Percentiles rank a stretch among this genome's conserved stretches.
These are phyloP conservation scores for Tubosaeta sp. DNA, from an alignment of 768 basidiomycete species.

Conservation along the genomic window DNA sequence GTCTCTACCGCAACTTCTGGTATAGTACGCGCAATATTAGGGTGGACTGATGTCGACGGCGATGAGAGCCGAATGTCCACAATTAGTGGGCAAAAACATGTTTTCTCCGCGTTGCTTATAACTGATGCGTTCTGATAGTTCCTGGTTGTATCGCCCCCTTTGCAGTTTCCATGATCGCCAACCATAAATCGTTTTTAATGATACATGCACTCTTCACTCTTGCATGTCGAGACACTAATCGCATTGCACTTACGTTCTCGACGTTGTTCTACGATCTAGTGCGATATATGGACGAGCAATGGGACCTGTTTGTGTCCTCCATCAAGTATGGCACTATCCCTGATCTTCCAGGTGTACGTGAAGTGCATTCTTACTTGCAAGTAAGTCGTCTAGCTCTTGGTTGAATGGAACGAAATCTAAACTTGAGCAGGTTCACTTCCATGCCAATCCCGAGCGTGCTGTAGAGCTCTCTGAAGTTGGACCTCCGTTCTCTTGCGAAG, in stretches of 20 bases:
- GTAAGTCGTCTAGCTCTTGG: background rate
- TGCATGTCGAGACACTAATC: too few species aligned
- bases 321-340: slow-evolving; percentile 7
- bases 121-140: too few species aligned
- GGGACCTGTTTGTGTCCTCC: slow-evolving; percentile 2
- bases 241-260: too few species aligned
- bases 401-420: too few species aligned
- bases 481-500: background rate
- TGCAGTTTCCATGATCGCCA: too few species aligned
- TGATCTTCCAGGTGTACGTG: slow-evolving; percentile 2
- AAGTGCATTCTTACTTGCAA: slow-evolving; percentile 3
- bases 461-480: slow-evolving; percentile 5
- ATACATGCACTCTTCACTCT: too few species aligned
- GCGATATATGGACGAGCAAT: background rate
- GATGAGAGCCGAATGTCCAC: slow-evolving; percentile 1
- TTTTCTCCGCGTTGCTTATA: too few species aligned
- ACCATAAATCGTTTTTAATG: too few species aligned
- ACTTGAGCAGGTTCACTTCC: too few species aligned
- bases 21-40: background rate
- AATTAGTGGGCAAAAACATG: background rate
- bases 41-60: background rate
- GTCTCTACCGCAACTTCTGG: background rate
- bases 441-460: slow-evolving; percentile 1
- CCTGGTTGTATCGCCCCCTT: too few species aligned
- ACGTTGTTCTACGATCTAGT: slow-evolving; percentile 5